Base-by-base conservation (phyloP, 2,329 filamentous ascomycete species). In the Cladosporium austrohemisphaericum region DNA sequence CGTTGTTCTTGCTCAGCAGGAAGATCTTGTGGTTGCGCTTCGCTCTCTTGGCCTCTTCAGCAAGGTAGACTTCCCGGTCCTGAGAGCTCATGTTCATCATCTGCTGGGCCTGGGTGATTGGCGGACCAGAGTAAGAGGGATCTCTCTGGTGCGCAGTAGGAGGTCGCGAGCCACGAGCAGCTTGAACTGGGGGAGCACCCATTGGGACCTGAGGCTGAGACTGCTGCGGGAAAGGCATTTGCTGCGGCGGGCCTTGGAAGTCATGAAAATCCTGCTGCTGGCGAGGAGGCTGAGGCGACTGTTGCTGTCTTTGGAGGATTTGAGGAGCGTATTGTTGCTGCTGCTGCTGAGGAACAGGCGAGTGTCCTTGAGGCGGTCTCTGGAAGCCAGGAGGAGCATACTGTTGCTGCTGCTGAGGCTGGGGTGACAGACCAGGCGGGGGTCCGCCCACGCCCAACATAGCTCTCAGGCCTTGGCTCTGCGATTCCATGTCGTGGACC, bases 1-100 rank as follows among this genome's bases (percentile, higher is more conserved):
- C 93, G 63, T 98, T 98, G 61, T 95, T 90, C 71, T 89, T 90
- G 19, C 89, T 95, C 46, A 96, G 74, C 33, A 94, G 76, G 72
- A 91, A 92, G 54, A 98, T 97, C 75, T 98, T 98, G 73, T 97
- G 92, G 65, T 98, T 97, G 33, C 93, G 83, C 76, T 98, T 98
- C 5, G 93, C 91, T 43, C 93, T 84, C 70, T 91, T 93, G 0
- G 91, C 91, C 68, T 98, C 93, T 66, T 95, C 91, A 56, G 89
- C 84, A 46, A 97, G 70, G 64, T 91, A 93, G 2, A 85, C 83
- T 2, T 84, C 81, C 64, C 89, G 89, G 56, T 97, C 89, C 54
- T 91, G 84, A 58, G 95, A 88, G 0, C 87, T 84, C 53, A 97
- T 75, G 46, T 88, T 78, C 61, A 86, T 78, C 54, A 93, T 73